phyloP scores from a whole-genome alignment of 225 moss, liverwort and hornwort species.

The Antitrichia curtipendula region DNA sequence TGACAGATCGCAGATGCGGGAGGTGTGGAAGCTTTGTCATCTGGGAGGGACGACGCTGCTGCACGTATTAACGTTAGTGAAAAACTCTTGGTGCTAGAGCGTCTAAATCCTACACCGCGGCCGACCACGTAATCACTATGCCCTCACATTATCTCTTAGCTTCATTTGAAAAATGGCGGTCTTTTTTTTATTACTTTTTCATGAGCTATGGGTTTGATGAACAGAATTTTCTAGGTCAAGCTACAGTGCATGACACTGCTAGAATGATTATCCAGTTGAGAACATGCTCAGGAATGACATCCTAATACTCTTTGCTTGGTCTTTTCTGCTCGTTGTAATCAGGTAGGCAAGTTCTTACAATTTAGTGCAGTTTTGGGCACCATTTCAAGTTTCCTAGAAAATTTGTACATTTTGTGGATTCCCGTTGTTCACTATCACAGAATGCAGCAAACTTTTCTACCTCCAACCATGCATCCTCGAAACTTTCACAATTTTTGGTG shows the following conservation, averaged over 20 bases:
- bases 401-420: background rate
- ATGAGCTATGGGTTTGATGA: background rate
- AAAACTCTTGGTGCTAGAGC: constrained; percentile 35
- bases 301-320: background rate
- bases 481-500: background rate
- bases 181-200: background rate
- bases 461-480: background rate
- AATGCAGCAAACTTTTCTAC: background rate
- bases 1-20: constrained; percentile 81
- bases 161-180: background rate
- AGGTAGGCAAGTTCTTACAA: background rate
- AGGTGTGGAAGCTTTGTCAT: constrained; percentile 50
- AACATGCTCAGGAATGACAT: background rate
- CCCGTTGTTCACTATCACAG: background rate
- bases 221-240: background rate
- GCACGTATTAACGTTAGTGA: constrained; percentile 40
- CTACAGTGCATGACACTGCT: background rate
- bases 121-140: constrained; percentile 32
- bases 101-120: constrained; percentile 44
- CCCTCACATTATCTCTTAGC: background rate
- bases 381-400: background rate
- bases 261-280: background rate
- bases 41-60: constrained; percentile 17
- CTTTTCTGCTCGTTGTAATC: background rate
- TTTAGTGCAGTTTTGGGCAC: background rate